Evolutionary conservation across 208 protist genomes (phyloP).

Genomic region (Trypanosoma rangeli): DNA sequence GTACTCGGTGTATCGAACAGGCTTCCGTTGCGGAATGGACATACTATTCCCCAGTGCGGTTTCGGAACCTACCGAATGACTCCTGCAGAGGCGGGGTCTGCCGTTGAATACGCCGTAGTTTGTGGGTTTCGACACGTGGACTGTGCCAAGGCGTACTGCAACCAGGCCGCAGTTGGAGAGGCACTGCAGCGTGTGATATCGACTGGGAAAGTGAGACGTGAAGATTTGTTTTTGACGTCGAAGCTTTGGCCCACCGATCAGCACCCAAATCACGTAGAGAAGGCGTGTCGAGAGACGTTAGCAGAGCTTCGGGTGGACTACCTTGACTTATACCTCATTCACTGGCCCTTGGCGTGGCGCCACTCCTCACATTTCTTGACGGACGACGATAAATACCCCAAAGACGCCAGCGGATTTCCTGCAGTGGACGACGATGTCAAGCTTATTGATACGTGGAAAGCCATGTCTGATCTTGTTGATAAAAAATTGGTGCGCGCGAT

Average conservation of each 20-base stretch:
- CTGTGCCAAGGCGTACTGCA: constrained; percentile 89
- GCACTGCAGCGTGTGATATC: constrained; percentile 57
- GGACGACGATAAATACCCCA: constrained; percentile 68
- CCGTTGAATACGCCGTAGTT: constrained; percentile 67
- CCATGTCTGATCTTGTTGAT: constrained; percentile 84
- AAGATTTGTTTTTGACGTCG: constrained; percentile 93
- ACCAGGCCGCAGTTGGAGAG: constrained; percentile 89
- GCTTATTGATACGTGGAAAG: constrained; percentile 79
- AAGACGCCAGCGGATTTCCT: constrained; percentile 42
- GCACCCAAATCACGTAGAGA: constrained; percentile 81
- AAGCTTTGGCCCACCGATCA: constrained; percentile 96
- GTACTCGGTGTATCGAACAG: constrained; percentile 25
- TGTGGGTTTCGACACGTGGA: constrained; percentile 90
- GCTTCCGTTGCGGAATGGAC: constrained; percentile 49
- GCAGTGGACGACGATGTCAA: constrained; percentile 50
- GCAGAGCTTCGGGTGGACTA: constrained; percentile 82
- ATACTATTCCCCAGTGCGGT: constrained; percentile 79
- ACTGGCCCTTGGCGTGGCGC: constrained; percentile 91
- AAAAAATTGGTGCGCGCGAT: constrained; percentile 86
- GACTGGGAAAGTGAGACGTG: constrained; percentile 55
- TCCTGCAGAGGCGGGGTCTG: constrained; percentile 34
- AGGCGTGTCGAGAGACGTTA: constrained; percentile 81
- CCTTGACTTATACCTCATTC: constrained; percentile 93
- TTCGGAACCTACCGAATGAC: constrained; percentile 88
- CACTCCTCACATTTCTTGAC: constrained; percentile 46